Base-by-base conservation (phyloP, 139 green algal species). In the Ulvella scutata region DNA sequence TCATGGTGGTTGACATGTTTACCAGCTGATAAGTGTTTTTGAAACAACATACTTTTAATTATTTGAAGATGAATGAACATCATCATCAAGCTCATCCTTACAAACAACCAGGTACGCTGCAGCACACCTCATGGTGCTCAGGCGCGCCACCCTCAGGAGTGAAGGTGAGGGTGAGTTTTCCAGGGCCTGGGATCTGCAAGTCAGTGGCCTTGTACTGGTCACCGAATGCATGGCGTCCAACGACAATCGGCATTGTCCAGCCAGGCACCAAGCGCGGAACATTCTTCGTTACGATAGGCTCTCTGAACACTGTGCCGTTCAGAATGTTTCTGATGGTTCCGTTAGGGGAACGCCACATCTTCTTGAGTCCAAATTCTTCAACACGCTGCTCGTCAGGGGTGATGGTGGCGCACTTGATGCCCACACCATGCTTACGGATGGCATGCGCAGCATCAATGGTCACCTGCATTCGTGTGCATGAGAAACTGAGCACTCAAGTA, bases 361-460 rank as follows among this genome's bases (percentile, higher is more conserved):
- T 91, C 82, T 97, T 97, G 23, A 98, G 90, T 6, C 79, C 78
- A 61, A 98, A 98, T 85, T 98, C 93, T 84, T 96, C 85, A 17
- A 98, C 93, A 33, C 93, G 85, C 2, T 85, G 91, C 84, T 98
- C 93, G 75, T 98, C 93, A 2, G 93, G 93, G 0, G 93, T 98
- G 87, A 98, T 98, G 43, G 93, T 98, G 4, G 93, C 93, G 75
- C 93, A 98, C 84, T 98, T 98, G 83, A 98, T 95, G 74, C 94
- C 93, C 62, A 97, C 92, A 28, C 90, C 90, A 78, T 91, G 84
- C 76, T 88, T 87, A 87, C 92, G 85, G 33, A 61, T 67, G 13
- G 51, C 51, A 23, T 67, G 51, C 4, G 51, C 51, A 26, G 51
- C 51, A 29, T 67, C 51, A 26, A 67, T 67, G 13, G 51, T 67